A percentile compares a stretch with the other conserved stretches of the same genome.
These are phyloP conservation scores for Murraya paniculata DNA, from an alignment of 345 rosid genomes.

Conservation along the genomic window DNA sequence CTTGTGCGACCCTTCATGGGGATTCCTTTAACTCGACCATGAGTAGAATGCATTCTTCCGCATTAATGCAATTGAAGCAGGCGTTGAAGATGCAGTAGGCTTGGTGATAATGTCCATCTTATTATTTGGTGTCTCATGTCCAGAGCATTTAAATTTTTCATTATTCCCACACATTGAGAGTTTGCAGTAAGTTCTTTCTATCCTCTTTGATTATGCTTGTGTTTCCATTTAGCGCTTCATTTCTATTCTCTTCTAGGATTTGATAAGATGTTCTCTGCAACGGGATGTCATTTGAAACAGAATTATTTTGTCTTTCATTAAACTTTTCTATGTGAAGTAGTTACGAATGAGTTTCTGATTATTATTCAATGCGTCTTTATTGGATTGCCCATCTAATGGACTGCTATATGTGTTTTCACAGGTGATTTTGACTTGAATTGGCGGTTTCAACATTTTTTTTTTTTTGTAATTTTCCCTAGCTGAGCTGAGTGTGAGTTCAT, in stretches of 20 bases:
- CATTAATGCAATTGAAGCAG: constrained; percentile 83
- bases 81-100: constrained; percentile 77
- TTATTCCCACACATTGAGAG: not conserved
- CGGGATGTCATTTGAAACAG: not conserved
- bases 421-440: constrained; percentile 24
- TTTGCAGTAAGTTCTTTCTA: constrained; percentile 26
- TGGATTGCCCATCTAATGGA: constrained; percentile 7
- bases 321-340: not conserved
- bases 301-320: not conserved
- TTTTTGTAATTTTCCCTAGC: not conserved
- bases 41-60: constrained; percentile 77
- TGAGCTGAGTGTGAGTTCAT: constrained; percentile 15
- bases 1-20: constrained; percentile 81
- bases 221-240: no score
- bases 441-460: constrained; percentile 26
- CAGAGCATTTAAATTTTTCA: constrained; percentile 5
- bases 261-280: not conserved
- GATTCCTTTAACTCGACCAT: constrained; percentile 78
- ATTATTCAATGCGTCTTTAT: not conserved
- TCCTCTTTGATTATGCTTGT: not conserved
- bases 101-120: not conserved
- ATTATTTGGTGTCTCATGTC: constrained; percentile 9
- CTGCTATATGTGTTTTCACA: constrained; percentile 11
- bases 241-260: not conserved
- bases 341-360: not conserved